phyloP scores from a whole-genome alignment of 495 filamentous ascomycete genomes.

The Tuber brumale region DNA sequence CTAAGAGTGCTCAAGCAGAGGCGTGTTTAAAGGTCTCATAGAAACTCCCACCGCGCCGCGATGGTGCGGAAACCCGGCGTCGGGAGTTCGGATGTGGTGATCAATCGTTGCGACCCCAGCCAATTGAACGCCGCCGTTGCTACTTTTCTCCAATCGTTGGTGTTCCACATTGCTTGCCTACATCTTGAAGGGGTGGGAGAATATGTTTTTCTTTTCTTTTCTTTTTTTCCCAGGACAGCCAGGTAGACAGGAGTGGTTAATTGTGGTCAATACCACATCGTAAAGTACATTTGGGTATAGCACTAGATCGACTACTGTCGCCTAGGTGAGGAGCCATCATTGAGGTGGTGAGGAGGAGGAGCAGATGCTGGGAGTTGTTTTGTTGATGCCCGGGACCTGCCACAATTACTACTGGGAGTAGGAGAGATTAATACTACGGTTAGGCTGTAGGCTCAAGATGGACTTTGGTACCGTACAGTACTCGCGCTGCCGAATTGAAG shows the following conservation, averaged over 20 bases:
- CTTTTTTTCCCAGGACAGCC: not conserved
- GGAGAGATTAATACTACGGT: not conserved
- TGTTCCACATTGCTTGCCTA: not conserved
- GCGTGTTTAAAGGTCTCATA: not conserved
- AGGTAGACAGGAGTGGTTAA: not conserved
- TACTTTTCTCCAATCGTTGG: not conserved
- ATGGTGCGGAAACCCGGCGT: not conserved
- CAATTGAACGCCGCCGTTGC: not conserved
- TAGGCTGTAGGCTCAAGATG: not conserved
- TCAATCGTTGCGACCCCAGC: not conserved
- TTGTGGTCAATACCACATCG: not conserved
- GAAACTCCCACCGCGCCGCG: not conserved
- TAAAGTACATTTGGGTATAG: not conserved
- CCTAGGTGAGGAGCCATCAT: not conserved
- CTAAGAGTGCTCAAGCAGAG: not conserved
- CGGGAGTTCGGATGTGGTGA: conserved; percentile 2
- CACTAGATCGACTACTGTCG: not conserved
- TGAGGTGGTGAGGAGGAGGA: not conserved
- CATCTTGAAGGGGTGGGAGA: not conserved
- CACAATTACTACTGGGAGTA: not conserved
- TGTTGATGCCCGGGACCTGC: not conserved
- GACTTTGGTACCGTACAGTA: not conserved
- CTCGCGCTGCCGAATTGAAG: too few relatives aligned
- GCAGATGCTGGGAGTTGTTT: not conserved
- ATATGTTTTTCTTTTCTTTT: not conserved